Evolutionary conservation across 306 rosid genomes (phyloP), one percentile per base, ranked within the genome.

Genomic region (Cucumis hystrix): DNA sequence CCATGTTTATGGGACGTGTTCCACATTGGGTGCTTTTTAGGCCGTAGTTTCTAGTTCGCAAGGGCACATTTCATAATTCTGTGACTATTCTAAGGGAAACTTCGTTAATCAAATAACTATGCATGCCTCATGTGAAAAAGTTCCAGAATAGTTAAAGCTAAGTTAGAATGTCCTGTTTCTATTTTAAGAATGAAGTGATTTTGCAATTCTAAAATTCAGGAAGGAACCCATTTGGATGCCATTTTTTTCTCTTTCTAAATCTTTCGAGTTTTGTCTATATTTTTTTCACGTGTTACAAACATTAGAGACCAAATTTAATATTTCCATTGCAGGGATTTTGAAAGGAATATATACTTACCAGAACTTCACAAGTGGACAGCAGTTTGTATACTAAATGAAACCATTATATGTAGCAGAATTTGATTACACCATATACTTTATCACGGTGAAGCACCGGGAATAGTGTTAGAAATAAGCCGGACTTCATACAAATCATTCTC

Each of bases 401-500:
- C 71, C 49, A 81, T 71, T 63, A 83, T 66, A 66, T 77, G 72
- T 54, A 61, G 78, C 78, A 83, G 76, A 74, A 45, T 80, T 54
- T 51, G 76, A 78, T 57, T 83, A 57, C 74, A 78, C 81, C 84
- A 30, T 67, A 72, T 58, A 52, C 70, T 47, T 84, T 83, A 86
- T 8, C 79, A 83, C 40, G 85, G 65, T 35, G 90, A 40, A 12
- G 87, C 77, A 23, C 69, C 75, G 78, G 93, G 82, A 73, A 85
- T 81, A 51, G 83, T 71, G 58, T 84, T 77, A 59, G 99, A 92
- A 78, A 89, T 87, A 59, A 92, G 97, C 76, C 91, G 87, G 75
- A 92, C 92, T 84, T 95, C 97, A 23, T 87, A 92, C 2, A 91
- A 83, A 85, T 83, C 87, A 10, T 85, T 80, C 80, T 92, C 92